A percentile compares a stretch with the other conserved stretches of the same genome.
These are phyloP conservation scores for Paspalum notatum DNA, from an alignment of 176 grass and related monocot species.

Conservation along the genomic window DNA sequence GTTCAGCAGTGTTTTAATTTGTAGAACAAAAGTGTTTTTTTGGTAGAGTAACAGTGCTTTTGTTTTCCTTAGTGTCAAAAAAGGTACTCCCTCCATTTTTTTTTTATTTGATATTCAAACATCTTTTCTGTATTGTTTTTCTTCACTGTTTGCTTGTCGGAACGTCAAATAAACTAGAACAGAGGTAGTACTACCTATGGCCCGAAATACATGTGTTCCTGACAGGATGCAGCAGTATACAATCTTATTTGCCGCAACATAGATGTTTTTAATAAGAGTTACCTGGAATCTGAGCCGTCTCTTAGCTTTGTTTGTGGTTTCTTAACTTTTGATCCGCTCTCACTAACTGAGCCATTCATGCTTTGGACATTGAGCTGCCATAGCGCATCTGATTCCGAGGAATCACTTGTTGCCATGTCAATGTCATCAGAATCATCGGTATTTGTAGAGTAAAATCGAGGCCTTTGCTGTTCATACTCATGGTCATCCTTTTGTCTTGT, in stretches of 20 bases:
- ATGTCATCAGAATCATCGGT: conserved; percentile 95
- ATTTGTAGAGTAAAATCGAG: conserved; percentile 70
- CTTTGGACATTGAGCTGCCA: conserved; percentile 92
- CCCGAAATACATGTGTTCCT: no score
- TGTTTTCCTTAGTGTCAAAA: conserved; percentile 14
- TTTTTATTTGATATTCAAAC: no score
- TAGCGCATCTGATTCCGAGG: conserved; percentile 91
- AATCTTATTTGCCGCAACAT: conserved; percentile 9
- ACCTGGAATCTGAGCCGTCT: conserved; percentile 83
- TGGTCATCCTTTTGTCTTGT: conserved; percentile 58
- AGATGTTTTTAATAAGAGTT: conserved; percentile 10
- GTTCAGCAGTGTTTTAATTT: background rate
- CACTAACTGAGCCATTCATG: conserved; percentile 54
- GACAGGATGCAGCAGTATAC: background rate
- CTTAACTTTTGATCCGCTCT: conserved; percentile 77
- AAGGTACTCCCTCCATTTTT: background rate
- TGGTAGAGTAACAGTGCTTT: background rate
- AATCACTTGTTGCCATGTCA: conserved; percentile 98
- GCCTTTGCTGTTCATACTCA: conserved; percentile 65
- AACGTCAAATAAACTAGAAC: no score
- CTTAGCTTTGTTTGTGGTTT: conserved; percentile 75
- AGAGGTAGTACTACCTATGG: no score
- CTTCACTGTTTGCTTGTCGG: no score
- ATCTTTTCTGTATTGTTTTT: no score
- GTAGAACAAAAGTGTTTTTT: background rate